These are phyloP conservation scores for Flaveria ramosissima DNA, from an alignment of 129 eudicot species.

Conservation along the genomic window DNA sequence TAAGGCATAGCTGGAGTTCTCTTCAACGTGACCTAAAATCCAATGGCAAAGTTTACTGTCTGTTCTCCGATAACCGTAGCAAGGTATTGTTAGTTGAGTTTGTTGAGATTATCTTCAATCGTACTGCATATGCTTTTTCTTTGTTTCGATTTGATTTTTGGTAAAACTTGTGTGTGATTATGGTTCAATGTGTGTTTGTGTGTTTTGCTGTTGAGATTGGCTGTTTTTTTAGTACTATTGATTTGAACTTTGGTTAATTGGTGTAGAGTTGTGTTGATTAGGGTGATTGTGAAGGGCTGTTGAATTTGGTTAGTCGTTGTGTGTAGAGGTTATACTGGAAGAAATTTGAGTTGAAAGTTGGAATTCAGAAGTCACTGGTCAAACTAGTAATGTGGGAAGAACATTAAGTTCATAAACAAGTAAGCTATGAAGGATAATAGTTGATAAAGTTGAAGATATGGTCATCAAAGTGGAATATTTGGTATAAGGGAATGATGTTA, in stretches of 20 bases:
- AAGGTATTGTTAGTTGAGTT: slow-evolving; percentile 41
- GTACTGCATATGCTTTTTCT: background rate
- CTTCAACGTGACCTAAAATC: slow-evolving; percentile 38
- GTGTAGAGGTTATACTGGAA: background rate
- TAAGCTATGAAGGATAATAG: background rate
- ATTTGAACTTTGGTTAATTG: too few relatives aligned
- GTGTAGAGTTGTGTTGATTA: background rate
- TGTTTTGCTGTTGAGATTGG: too few relatives aligned
- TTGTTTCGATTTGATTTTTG: background rate
- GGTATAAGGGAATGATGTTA: slow-evolving; percentile 4
- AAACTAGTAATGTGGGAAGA: background rate
- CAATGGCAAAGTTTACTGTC: slow-evolving; percentile 48
- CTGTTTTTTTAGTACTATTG: background rate
- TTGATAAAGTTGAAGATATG: slow-evolving; percentile 10
- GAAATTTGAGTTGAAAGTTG: background rate
- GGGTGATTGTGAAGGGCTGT: background rate
- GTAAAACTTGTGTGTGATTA: background rate
- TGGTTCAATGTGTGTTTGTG: background rate
- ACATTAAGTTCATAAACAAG: background rate
- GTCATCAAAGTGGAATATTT: slow-evolving; percentile 6
- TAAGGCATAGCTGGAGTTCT: slow-evolving; percentile 38
- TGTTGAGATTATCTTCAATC: background rate
- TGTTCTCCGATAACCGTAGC: slow-evolving; percentile 55
- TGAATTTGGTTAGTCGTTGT: background rate
- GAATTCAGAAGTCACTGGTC: background rate